Percentiles rank a stretch among this genome's conserved stretches.
Conservation (phyloP, 768 basidiomycete species). For the Naganishia vishniacii region DNA sequence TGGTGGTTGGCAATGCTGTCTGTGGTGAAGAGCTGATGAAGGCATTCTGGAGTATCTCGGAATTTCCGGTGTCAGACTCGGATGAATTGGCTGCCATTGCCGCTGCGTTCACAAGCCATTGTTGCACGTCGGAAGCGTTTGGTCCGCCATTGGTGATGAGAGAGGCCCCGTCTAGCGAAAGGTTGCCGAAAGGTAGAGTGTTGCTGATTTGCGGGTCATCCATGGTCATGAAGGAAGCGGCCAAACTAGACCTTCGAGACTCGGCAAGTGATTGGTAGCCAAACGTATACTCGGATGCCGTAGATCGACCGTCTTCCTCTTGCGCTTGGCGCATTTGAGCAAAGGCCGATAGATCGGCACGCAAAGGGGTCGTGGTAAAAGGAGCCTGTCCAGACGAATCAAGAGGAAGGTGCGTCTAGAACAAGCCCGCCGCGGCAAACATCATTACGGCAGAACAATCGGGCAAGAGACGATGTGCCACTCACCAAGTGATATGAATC, state of each 20-base stretch:
- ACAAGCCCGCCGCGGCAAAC: background rate
- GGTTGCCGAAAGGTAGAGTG: constrained; percentile 1
- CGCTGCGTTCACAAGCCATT: background rate
- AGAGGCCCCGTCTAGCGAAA: background rate
- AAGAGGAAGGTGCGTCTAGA: background rate
- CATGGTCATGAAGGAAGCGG: background rate
- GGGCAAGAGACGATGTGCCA: too few relatives aligned
- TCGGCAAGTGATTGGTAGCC: background rate
- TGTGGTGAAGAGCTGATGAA: background rate
- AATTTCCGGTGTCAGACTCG: background rate
- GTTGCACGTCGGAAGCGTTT: background rate
- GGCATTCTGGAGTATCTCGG: too few relatives aligned
- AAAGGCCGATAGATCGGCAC: background rate
- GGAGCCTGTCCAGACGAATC: background rate
- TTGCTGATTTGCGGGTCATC: background rate
- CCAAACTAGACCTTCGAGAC: constrained; percentile 9
- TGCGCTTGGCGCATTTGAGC: constrained; percentile 2
- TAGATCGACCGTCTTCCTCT: constrained; percentile 4
- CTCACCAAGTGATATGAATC: too few relatives aligned
- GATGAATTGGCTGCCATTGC: background rate
- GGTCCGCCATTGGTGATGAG: background rate
- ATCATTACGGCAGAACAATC: too few relatives aligned
- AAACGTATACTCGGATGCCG: background rate
- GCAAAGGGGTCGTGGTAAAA: background rate
- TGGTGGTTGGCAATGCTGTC: background rate